Percentiles rank a stretch among this genome's conserved stretches.
Evolutionary conservation across 768 basidiomycete species (phyloP).

Genomic region (Collybia mongolica): DNA sequence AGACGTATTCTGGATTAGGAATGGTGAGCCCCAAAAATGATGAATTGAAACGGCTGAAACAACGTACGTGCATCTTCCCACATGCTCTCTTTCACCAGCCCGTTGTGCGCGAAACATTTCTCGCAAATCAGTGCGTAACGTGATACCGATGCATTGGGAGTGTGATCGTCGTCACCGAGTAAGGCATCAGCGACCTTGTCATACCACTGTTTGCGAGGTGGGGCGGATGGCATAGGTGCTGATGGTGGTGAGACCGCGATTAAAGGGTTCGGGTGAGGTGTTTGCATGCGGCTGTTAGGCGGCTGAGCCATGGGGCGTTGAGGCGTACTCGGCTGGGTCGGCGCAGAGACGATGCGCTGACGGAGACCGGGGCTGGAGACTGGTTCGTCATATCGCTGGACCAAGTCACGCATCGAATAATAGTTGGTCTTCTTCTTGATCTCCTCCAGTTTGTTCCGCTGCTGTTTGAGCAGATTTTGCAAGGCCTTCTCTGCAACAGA

Average conservation of each 20-base stretch:
- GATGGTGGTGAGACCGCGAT: background rate
- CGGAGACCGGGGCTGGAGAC: slow-evolving; percentile 39
- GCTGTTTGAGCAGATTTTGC: slow-evolving; percentile 68
- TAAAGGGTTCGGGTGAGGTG: too few species aligned
- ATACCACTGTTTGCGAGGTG: slow-evolving; percentile 75
- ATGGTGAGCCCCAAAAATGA: background rate
- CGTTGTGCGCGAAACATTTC: slow-evolving; percentile 86
- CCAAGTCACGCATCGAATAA: slow-evolving; percentile 84
- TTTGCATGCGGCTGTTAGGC: background rate
- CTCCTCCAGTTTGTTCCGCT: slow-evolving; percentile 86
- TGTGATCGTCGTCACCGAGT: slow-evolving; percentile 72
- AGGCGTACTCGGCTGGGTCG: slow-evolving; percentile 18
- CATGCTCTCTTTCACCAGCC: slow-evolving; percentile 77
- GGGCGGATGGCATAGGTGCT: slow-evolving; percentile 33
- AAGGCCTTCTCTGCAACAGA: slow-evolving; percentile 69
- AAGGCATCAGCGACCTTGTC: slow-evolving; percentile 87
- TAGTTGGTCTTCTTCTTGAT: slow-evolving; percentile 98
- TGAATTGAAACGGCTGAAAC: background rate
- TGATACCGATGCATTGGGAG: slow-evolving; percentile 39
- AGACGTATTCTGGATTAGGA: slow-evolving; percentile 65
- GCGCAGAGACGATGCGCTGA: slow-evolving; percentile 29
- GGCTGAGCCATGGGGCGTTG: slow-evolving; percentile 14
- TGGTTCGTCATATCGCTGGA: slow-evolving; percentile 85
- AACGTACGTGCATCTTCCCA: slow-evolving; percentile 83
- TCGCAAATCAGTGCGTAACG: slow-evolving; percentile 88